These are phyloP conservation scores for Crithidia fasciculata DNA, from an alignment of 208 protist species.

Conservation along the genomic window DNA sequence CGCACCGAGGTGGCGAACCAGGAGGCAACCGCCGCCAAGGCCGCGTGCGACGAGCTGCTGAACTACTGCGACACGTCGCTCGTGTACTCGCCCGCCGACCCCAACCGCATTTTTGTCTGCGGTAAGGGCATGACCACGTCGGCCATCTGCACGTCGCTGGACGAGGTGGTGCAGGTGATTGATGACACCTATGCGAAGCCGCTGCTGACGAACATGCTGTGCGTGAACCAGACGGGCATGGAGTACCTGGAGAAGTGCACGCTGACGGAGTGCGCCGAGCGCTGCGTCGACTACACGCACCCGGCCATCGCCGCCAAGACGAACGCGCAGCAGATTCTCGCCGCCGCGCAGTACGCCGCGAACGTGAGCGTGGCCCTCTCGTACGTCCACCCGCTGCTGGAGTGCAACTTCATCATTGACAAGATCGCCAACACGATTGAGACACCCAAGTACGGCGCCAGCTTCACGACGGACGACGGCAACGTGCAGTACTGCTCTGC, in stretches of 20 bases:
- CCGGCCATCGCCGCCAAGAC: slow-evolving; percentile 29
- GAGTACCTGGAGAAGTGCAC: slow-evolving; percentile 58
- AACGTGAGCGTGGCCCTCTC: slow-evolving; percentile 73
- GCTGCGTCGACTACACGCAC: slow-evolving; percentile 44
- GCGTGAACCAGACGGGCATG: slow-evolving; percentile 44
- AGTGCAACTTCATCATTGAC: slow-evolving; percentile 86
- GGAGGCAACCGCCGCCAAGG: slow-evolving; percentile 19
- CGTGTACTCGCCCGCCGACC: slow-evolving; percentile 15
- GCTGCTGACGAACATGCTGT: slow-evolving; percentile 52
- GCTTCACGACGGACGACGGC: slow-evolving; percentile 10
- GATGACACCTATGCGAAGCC: slow-evolving; percentile 49
- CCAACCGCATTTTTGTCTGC: slow-evolving; percentile 51
- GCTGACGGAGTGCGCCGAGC: slow-evolving; percentile 39
- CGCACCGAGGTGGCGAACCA: slow-evolving; percentile 34
- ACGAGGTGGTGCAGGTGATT: slow-evolving; percentile 41
- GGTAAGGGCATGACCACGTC: slow-evolving; percentile 34
- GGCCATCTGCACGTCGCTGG: slow-evolving; percentile 43
- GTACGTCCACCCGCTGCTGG: slow-evolving; percentile 61
- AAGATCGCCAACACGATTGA: slow-evolving; percentile 53
- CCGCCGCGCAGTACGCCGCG: slow-evolving; percentile 30
- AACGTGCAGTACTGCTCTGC: slow-evolving; percentile 43
- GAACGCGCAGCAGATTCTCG: slow-evolving; percentile 36
- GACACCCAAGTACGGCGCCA: slow-evolving; percentile 27
- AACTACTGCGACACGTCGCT: slow-evolving; percentile 51
- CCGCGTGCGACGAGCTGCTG: slow-evolving; percentile 59